A percentile compares a stretch with the other conserved stretches of the same genome.
Conservation (phyloP, 371 early-diverging fungal species). For the Mortierella sp. region DNA sequence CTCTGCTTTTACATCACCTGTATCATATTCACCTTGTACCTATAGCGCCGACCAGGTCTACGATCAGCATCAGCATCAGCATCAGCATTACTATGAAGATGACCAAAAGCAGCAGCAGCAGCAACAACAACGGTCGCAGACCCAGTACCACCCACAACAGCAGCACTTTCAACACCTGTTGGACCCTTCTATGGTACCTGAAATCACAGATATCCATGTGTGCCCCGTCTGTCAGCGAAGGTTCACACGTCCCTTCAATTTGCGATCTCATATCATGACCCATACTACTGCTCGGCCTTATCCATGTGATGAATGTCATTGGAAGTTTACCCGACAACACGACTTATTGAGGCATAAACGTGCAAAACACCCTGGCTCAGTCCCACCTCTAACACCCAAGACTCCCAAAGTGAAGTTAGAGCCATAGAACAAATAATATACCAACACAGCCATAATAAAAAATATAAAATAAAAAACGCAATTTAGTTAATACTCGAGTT, state of each 20-base stretch:
- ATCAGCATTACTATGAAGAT: background rate
- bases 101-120: slow-evolving; percentile 1
- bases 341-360: slow-evolving; percentile 82
- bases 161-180: slow-evolving; percentile 26
- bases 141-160: slow-evolving; percentile 21
- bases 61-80: background rate
- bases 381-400: slow-evolving; percentile 18
- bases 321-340: slow-evolving; percentile 77
- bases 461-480: background rate
- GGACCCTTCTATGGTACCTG: slow-evolving; percentile 37
- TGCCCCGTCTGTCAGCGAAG: slow-evolving; percentile 69
- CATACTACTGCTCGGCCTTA: slow-evolving; percentile 79
- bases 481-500: too few relatives aligned
- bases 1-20: background rate
- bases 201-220: slow-evolving; percentile 51
- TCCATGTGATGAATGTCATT: slow-evolving; percentile 71
- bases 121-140: slow-evolving; percentile 12
- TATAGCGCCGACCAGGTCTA: background rate
- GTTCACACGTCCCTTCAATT: slow-evolving; percentile 72
- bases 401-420: slow-evolving; percentile 9
- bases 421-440: background rate
- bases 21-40: background rate
- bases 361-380: slow-evolving; percentile 53
- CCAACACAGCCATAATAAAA: background rate
- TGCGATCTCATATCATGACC: slow-evolving; percentile 73